Conservation (phyloP, 306 rosid genomes). For the Trifolium fragiferum region DNA sequence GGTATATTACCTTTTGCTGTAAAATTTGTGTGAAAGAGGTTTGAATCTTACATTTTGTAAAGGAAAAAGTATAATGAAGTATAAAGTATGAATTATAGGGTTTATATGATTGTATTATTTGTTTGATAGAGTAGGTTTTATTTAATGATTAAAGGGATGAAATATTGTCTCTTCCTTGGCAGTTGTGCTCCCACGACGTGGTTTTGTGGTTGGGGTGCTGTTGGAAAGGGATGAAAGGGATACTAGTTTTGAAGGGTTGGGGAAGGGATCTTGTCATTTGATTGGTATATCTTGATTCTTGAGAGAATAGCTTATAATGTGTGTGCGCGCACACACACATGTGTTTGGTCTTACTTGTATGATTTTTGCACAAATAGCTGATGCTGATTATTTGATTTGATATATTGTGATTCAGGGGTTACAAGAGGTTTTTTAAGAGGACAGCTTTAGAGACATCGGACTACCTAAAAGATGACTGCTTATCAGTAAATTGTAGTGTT, state of each 20-base stretch:
- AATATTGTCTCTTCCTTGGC: slow-evolving; percentile 6
- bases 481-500: slow-evolving; percentile 75
- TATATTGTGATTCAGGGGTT: slow-evolving; percentile 71
- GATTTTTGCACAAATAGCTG: background rate
- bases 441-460: slow-evolving; percentile 75
- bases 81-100: background rate
- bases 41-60: background rate
- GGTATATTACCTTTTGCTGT: background rate
- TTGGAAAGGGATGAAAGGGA: background rate
- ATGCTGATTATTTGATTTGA: slow-evolving; percentile 33
- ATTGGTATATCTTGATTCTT: slow-evolving; percentile 17
- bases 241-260: slow-evolving; percentile 13
- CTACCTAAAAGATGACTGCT: slow-evolving; percentile 83
- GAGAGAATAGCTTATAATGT: background rate
- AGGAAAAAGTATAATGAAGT: background rate
- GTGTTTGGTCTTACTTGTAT: background rate
- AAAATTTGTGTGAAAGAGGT: background rate
- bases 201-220: slow-evolving; percentile 18
- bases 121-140: slow-evolving; percentile 28
- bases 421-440: slow-evolving; percentile 81
- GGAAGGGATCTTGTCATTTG: slow-evolving; percentile 21
- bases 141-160: slow-evolving; percentile 30
- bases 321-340: too few species aligned
- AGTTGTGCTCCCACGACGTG: background rate
- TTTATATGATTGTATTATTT: background rate